Evolutionary conservation across 352 stramenopile species (phyloP).

Genomic region (Phytophthora tentaculata): DNA sequence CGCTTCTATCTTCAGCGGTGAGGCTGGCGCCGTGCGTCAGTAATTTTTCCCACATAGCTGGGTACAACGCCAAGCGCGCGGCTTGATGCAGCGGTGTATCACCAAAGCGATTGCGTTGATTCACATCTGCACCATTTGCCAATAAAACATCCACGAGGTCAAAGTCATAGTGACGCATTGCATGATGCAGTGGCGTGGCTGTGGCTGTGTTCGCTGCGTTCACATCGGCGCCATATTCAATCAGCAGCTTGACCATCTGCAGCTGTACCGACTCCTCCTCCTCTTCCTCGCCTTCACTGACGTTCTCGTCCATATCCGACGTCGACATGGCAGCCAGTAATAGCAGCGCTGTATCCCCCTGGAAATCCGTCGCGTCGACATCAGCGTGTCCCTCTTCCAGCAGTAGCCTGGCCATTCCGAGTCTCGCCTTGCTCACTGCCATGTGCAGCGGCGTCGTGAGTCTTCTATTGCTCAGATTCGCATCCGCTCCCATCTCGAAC

Average conservation of each 20-base stretch:
- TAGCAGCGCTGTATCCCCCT: conserved; percentile 38
- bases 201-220: conserved; percentile 30
- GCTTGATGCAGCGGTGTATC: conserved; percentile 44
- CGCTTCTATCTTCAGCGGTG: conserved; percentile 24
- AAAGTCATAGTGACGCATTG: conserved; percentile 40
- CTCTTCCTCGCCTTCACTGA: conserved; percentile 26
- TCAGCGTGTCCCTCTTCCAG: conserved; percentile 35
- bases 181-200: conserved; percentile 34
- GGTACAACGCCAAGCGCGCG: conserved; percentile 33
- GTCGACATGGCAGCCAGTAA: conserved; percentile 32
- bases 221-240: conserved; percentile 35
- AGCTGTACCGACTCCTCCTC: conserved; percentile 28
- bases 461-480: conserved; percentile 32
- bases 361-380: conserved; percentile 31
- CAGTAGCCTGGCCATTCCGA: conserved; percentile 32
- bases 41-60: conserved; percentile 39
- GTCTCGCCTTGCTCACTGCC: conserved; percentile 33
- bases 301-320: conserved; percentile 39
- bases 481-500: conserved; percentile 29
- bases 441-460: conserved; percentile 32
- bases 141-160: conserved; percentile 43
- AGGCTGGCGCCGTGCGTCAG: conserved; percentile 32
- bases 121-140: conserved; percentile 35
- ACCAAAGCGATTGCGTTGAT: conserved; percentile 38
- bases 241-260: conserved; percentile 32